Percentiles rank a stretch among this genome's conserved stretches.
Evolutionary conservation across 176 grass and related monocot species (phyloP).

Genomic region (Avena insularis): DNA sequence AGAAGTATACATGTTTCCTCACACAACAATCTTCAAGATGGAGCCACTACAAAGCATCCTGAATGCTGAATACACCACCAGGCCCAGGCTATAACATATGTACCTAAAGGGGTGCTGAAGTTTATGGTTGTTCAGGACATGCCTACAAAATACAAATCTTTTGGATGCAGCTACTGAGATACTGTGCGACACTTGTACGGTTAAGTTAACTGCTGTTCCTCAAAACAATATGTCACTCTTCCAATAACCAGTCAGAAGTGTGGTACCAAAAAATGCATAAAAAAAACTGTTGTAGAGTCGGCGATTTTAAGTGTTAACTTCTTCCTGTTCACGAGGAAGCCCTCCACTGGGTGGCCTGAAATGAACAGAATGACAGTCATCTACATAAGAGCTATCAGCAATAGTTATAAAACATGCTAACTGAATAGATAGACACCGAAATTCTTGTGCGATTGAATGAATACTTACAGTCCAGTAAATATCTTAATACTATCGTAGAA

Average conservation of each 20-base stretch:
- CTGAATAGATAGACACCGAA: conserved; percentile 25
- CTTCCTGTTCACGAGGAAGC: conserved; percentile 65
- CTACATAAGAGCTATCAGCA: neutral
- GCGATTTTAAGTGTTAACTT: conserved; percentile 50
- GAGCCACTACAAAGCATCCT: neutral
- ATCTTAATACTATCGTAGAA: conserved; percentile 94
- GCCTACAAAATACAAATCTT: conserved; percentile 10
- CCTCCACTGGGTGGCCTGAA: conserved; percentile 91
- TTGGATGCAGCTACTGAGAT: neutral
- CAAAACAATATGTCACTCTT: conserved; percentile 11
- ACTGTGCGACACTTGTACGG: neutral
- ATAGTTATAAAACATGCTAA: neutral
- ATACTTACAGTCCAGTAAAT: conserved; percentile 91
- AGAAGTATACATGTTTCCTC: conserved; percentile 6
- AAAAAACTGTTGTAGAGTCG: neutral
- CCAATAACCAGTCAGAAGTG: conserved; percentile 15
- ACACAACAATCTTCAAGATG: conserved; percentile 28
- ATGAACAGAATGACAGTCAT: conserved; percentile 44
- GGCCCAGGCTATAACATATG: conserved; percentile 10
- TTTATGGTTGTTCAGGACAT: neutral
- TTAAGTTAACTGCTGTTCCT: conserved; percentile 18
- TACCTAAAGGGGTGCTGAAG: conserved; percentile 24
- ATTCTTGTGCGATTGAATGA: neutral
- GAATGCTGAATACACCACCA: neutral
- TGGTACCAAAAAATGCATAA: conserved; percentile 18